Evolutionary conservation across 306 rosid species (phyloP), one percentile per base, ranked within the genome.

Genomic region (Castanea crenata): DNA sequence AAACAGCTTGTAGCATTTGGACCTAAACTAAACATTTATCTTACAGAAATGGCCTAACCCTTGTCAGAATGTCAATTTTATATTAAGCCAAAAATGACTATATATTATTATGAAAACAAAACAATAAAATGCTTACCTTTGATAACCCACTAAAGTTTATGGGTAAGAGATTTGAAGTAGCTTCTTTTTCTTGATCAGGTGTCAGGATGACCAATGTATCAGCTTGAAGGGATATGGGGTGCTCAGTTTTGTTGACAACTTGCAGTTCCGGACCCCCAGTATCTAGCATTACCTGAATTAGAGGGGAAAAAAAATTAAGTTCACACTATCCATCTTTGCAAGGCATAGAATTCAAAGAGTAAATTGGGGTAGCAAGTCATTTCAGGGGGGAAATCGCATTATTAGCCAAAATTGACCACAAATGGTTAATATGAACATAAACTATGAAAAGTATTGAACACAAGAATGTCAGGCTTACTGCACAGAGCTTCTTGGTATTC

Each of bases 251-350:
- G 81, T 89, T 94, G 59, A 88, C 86, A 20, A 94, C 92, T 76
- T 88, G 97, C 86, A 94, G 79, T 80, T 94, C 97, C 9, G 98
- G 94, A 80, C 98, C 98, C 77, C 78, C 89, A 8, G 93, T 90
- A 75, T 94, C 98, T 71, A 94, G 87, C 98, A 94, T 91, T 82
- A 94, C 89, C 98, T 94, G 88, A 49, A 85, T 27, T 77, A 57
- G 14, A 57, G 84, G 73, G 70, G 64, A 59, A 19, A 20, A 20
- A 44, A 74, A 76, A 31, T 38, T 27, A 76, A 6, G 69, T 52
- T 65, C 41, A 78, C 71, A 69, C 32, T 23, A 73, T 27, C 49
- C 41, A 70, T 55, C 74, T 74, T 76, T 20, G 46, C 31, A 83
- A 79, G 57, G 52, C 38, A 74, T 69, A 58, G 68, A 49, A 76